phyloP scores from a whole-genome alignment of 2,329 filamentous ascomycete genomes.

The Calonectria multiphialidica region DNA sequence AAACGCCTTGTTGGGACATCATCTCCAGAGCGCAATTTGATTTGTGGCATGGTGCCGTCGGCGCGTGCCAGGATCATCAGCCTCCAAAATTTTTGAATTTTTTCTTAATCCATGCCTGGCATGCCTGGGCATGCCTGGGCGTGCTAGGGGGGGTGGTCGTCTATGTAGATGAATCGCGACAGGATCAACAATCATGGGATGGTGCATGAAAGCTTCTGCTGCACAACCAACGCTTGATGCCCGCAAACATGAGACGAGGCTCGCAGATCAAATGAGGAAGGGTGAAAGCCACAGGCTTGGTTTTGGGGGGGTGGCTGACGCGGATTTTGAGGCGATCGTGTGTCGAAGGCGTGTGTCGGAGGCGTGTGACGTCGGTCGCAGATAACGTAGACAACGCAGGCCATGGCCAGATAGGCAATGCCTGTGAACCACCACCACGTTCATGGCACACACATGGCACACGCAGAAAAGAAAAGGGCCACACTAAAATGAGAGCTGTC shows the following conservation, averaged over 20 bases:
- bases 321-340: background rate
- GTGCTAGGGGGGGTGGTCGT: background rate
- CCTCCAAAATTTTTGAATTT: background rate
- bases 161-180: background rate
- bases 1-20: background rate
- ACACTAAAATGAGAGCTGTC: background rate
- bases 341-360: background rate
- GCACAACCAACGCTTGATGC: background rate
- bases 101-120: background rate
- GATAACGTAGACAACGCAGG: background rate
- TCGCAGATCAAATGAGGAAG: background rate
- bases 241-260: background rate
- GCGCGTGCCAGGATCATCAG: background rate
- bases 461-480: no score
- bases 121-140: no score
- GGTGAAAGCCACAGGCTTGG: background rate
- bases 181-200: background rate
- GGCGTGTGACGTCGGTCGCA: conserved; percentile 1
- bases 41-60: background rate
- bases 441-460: background rate
- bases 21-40: background rate
- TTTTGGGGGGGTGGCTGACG: conserved; percentile 8
- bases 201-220: background rate
- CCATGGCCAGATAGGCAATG: background rate
- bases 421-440: background rate